Evolutionary conservation across 805 yeast species (phyloP), one percentile per base, ranked within the genome.

Genomic region (Zygotorulaspora chibaensis): DNA sequence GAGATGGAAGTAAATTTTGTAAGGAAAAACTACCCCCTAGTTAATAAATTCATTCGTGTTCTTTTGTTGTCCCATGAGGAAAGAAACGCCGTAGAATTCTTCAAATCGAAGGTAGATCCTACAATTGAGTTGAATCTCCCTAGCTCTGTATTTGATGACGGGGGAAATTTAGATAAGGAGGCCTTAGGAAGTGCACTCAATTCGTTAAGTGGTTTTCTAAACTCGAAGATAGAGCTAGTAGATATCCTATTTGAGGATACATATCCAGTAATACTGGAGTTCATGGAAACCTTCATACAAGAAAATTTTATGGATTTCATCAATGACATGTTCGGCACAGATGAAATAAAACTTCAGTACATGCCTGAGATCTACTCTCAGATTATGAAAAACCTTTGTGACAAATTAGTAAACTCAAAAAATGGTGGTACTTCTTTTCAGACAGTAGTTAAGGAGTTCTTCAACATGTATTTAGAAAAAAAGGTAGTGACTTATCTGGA

Each of bases 1-100:
- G 95, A 87, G 58, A 72, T 86, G 47, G 90, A 84, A 42, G 63
- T 72, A 26, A 81, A 75, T 50, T 73, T 75, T 48, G 78, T 75
- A 36, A 57, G 70, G 1, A 65, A 70, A 36, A 78, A 81, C 33
- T 76, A 63, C 29, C 65, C 59, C 4, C 63, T 66, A 9, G 63
- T 62, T 13, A 65, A 66, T 5, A 60, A 61, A 31, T 63, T 62
- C 61, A 43, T 62, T 48, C 25, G 53, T 37, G 49, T 64, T 56
- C 36, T 72, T 63, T 27, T 73, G 59, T 13, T 66, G 67, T 38
- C 67, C 31, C 66, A 67, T 43, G 71, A 73, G 48, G 68, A 67
- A 45, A 65, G 65, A 28, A 52, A 62, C 16, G 61, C 69, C 1
- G 63, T 70, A 12, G 74, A 71, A 42, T 71, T 68, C 43, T 72